Conservation (phyloP, 23 red algal species). For the Agarophyton chilense region DNA sequence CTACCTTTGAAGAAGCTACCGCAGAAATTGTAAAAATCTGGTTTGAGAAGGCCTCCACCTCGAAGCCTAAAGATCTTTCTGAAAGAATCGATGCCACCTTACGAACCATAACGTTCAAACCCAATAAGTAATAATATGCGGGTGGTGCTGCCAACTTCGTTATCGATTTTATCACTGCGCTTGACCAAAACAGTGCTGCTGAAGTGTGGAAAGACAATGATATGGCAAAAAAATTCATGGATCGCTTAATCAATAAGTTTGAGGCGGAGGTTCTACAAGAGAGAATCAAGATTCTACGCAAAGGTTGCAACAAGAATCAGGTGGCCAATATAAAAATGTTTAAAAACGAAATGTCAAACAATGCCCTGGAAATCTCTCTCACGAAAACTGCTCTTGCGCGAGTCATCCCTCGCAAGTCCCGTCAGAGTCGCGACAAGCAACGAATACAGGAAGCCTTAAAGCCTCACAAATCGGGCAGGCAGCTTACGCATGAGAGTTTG, state of each 20-base stretch:
- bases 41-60: constrained; percentile 1
- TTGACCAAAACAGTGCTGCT: constrained; percentile 20
- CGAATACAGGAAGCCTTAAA: neutral
- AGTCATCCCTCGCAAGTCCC: neutral
- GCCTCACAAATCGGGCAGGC: neutral
- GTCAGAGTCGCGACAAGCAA: neutral
- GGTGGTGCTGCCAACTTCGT: neutral
- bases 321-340: too few relatives aligned
- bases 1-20: neutral
- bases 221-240: constrained; percentile 18
- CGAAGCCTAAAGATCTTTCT: neutral
- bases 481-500: neutral
- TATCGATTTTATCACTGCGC: neutral
- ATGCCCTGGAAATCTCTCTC: constrained; percentile 9
- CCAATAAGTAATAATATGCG: neutral
- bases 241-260: neutral
- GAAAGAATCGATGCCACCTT: constrained; percentile 21
- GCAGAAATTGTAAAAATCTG: neutral
- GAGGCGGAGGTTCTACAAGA: neutral
- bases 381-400: neutral
- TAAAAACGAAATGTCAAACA: too few relatives aligned
- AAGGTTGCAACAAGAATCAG: too few relatives aligned
- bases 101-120: neutral
- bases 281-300: constrained; percentile 12
- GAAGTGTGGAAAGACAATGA: neutral